Percentiles rank a stretch among this genome's conserved stretches.
These are phyloP conservation scores for Fusarium decemcellulare DNA, from an alignment of 2,329 filamentous ascomycete genomes.

Conservation along the genomic window DNA sequence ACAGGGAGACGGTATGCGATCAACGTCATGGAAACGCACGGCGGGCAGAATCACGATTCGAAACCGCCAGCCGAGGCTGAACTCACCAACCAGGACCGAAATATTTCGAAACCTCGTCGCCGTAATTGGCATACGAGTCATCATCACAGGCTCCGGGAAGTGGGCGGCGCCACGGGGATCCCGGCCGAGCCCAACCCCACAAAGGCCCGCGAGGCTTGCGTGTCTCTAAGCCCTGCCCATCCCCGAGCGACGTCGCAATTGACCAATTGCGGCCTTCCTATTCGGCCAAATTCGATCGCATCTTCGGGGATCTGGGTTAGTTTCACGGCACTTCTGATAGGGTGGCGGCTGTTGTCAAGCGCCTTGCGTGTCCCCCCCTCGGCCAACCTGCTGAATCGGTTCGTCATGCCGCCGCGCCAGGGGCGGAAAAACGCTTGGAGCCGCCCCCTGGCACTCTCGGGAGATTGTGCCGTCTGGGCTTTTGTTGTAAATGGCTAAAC, in stretches of 20 bases:
- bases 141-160: not conserved
- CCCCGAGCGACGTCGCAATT: not conserved
- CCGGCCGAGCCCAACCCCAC: slow-evolving; percentile 1
- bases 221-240: not conserved
- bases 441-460: not conserved
- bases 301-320: slow-evolving; percentile 2
- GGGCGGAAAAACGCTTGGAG: not conserved
- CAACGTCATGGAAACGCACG: no score
- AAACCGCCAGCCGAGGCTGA: no score
- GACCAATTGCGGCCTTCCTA: not conserved
- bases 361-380: not conserved
- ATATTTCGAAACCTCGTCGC: no score
- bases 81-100: no score
- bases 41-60: no score
- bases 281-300: not conserved
- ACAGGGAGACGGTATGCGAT: no score
- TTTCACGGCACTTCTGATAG: slow-evolving; percentile 5
- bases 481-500: not conserved
- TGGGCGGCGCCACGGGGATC: not conserved
- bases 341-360: not conserved
- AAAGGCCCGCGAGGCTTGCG: not conserved
- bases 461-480: no score
- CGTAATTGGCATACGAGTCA: no score
- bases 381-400: not conserved
- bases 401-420: not conserved